A percentile compares a stretch with the other conserved stretches of the same genome.
phyloP scores from a whole-genome alignment of 176 grass and related monocot species.

The Stipa capillata region DNA sequence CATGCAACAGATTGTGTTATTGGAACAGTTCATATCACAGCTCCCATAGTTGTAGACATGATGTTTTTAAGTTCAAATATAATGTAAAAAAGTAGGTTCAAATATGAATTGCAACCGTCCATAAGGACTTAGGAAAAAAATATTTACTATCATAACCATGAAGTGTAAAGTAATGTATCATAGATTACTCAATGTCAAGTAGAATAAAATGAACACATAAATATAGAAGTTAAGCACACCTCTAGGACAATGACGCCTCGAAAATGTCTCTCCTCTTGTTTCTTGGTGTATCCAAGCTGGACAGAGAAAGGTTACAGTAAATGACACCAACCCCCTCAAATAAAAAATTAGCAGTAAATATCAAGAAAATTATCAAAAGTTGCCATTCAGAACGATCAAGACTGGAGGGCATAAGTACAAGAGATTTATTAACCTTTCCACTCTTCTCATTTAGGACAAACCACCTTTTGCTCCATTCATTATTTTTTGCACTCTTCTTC shows the following conservation, averaged over 20 bases:
- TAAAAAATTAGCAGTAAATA: not conserved
- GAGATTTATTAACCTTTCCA: conserved; percentile 67
- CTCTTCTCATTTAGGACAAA: conserved; percentile 95
- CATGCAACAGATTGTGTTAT: not conserved
- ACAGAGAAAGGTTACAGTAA: conserved; percentile 7
- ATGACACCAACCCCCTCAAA: conserved; percentile 18
- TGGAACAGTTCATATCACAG: conserved; percentile 1
- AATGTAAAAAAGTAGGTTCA: not conserved
- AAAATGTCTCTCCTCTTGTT: conserved; percentile 96
- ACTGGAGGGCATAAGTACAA: not conserved
- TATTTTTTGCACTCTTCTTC: conserved; percentile 93
- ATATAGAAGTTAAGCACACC: conserved; percentile 33
- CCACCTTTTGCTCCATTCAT: conserved; percentile 89
- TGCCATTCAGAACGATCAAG: conserved; percentile 4
- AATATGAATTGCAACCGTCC: not conserved
- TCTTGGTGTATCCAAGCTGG: conserved; percentile 95
- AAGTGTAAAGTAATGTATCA: not conserved
- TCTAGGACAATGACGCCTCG: conserved; percentile 78
- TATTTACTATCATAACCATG: not conserved
- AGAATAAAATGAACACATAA: conserved; percentile 7
- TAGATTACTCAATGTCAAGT: not conserved
- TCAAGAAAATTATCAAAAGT: not conserved
- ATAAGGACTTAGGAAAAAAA: not conserved
- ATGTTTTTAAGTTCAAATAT: not conserved
- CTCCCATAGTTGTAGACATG: not conserved